Evolutionary conservation across 306 rosid genomes (phyloP).

Genomic region (Carpinus viminea): DNA sequence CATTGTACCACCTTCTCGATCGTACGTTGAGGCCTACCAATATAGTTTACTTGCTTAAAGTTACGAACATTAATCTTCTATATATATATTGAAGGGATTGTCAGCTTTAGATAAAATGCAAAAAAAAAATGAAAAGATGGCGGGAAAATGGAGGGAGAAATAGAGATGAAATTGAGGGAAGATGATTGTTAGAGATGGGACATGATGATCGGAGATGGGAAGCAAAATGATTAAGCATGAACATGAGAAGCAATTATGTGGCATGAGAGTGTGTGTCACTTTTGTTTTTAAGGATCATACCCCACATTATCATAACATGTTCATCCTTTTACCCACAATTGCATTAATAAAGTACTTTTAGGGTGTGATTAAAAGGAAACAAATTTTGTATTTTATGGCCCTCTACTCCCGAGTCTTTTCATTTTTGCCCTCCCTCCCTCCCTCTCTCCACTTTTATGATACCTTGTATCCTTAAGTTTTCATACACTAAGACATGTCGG

Average conservation of each 20-base stretch:
- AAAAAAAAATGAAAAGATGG: neutral
- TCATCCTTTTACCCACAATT: neutral
- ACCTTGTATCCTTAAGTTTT: too few species aligned
- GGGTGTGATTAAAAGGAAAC: neutral
- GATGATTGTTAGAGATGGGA: constrained; percentile 48
- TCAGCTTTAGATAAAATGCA: too few species aligned
- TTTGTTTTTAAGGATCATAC: constrained; percentile 7
- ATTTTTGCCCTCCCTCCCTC: neutral
- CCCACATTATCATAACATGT: constrained; percentile 28
- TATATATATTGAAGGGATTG: too few species aligned
- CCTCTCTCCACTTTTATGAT: too few species aligned
- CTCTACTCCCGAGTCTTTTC: neutral
- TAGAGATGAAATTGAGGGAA: constrained; percentile 34
- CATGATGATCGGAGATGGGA: constrained; percentile 55
- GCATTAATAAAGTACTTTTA: constrained; percentile 4
- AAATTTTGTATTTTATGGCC: neutral
- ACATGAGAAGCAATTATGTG: constrained; percentile 56
- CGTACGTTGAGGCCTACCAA: constrained; percentile 3
- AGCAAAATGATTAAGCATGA: constrained; percentile 74
- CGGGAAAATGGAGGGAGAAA: neutral
- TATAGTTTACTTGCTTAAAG: neutral
- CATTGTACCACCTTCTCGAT: neutral
- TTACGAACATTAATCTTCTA: neutral
- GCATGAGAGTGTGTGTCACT: constrained; percentile 49
- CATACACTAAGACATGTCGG: too few species aligned